Percentiles rank a stretch among this genome's conserved stretches.
phyloP scores from a whole-genome alignment of 441 rosid genomes.

The Gossypium schwendimanii region DNA sequence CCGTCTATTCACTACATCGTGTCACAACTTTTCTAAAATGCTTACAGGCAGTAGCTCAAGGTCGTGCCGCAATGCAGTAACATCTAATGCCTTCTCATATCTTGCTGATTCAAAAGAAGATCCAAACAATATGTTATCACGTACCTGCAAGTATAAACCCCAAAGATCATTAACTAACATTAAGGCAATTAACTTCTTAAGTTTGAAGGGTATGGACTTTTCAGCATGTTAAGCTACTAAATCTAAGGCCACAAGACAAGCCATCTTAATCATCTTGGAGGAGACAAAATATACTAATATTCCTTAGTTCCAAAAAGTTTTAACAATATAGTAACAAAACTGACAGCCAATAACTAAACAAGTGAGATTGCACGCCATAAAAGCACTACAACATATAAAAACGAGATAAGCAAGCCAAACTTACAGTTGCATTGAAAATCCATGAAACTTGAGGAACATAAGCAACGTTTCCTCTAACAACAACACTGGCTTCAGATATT shows the following conservation, averaged over 20 bases:
- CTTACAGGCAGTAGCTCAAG: slow-evolving; percentile 88
- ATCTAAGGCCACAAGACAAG: not conserved
- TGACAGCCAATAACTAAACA: not conserved
- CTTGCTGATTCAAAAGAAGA: slow-evolving; percentile 55
- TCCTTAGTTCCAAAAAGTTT: not conserved
- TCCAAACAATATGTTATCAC: slow-evolving; percentile 84
- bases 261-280: not conserved
- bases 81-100: slow-evolving; percentile 74
- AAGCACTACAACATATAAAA: not conserved
- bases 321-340: not conserved
- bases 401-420: slow-evolving; percentile 25
- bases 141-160: slow-evolving; percentile 45
- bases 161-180: slow-evolving; percentile 7
- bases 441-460: slow-evolving; percentile 99
- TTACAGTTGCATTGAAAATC: slow-evolving; percentile 95
- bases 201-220: not conserved
- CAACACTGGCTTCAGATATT: slow-evolving; percentile 46
- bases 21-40: slow-evolving; percentile 14
- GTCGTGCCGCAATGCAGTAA: slow-evolving; percentile 81
- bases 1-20: slow-evolving; percentile 8
- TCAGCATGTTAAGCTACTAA: not conserved
- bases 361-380: not conserved
- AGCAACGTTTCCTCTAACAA: slow-evolving; percentile 74
- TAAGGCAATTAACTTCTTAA: slow-evolving; percentile 9
- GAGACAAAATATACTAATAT: not conserved